Base-by-base conservation (phyloP, 441 rosid species). In the Flueggea neowawraea region DNA sequence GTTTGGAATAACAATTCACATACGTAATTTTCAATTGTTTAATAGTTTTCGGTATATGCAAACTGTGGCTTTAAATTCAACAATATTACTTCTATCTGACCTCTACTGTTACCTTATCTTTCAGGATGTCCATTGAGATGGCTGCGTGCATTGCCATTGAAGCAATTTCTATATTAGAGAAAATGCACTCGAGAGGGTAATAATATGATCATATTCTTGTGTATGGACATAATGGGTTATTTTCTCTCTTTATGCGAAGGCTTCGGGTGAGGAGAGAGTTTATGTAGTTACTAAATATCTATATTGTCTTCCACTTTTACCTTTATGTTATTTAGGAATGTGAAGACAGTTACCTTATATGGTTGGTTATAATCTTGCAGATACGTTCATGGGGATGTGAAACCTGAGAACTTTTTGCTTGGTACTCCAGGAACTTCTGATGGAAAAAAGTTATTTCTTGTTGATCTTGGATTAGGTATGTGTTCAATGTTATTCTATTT, bases 101-200 rank as follows among this genome's bases (percentile, higher is more conserved):
- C 9, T 36, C 6, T 36, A 36, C n/a, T 8, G 50, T 14, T 47
- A 4, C 50, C 9, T 4, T 47, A 9, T 47, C 4, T 47, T 67
- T 31, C 80, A 89, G 96, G 84, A 89, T 94, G 99, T 94, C 97
- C 44, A 79, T 80, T 10, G 96, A 91, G 73, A 94, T 90, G 99
- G 97, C 89, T 55, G 97, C 97, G 14, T 94, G 99, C 70, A 94
- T 94, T 78, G 97, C 99, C 15, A 89, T 94, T 55, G 99, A 94
- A 76, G 94, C 95, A 36, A 82, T 94, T 64, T 94, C 99, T 60
- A 94, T 91, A 60, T 78, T 91, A 17, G 97, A 94, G 69, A 89
- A 91, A 80, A 78, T 94, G 75, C 97, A 94, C 73, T 83, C 92
- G 15, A 87, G 73, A 73, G 99, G 99, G 96, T 89, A 62, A 73